Evolutionary conservation across 371 early-diverging fungal genomes (phyloP).

Genomic region (Syncephalastrum monosporum): DNA sequence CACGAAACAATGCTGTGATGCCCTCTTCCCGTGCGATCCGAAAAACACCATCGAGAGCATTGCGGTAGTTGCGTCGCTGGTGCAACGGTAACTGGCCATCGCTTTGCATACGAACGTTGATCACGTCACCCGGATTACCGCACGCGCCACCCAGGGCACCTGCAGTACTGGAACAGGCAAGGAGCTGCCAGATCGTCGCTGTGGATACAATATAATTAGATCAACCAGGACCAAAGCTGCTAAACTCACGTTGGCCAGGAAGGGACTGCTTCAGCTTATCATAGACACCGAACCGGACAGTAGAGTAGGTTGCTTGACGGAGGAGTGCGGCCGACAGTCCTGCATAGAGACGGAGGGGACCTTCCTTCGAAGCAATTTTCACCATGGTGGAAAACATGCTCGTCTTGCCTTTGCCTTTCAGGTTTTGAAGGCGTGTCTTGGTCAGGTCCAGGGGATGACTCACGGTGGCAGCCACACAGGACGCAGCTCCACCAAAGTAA

Average conservation of each 20-base stretch:
- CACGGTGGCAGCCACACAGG: constrained; percentile 57
- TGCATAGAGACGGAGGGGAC: constrained; percentile 49
- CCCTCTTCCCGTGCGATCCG: constrained; percentile 63
- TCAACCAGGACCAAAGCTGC: neutral
- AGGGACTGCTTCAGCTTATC: constrained; percentile 47
- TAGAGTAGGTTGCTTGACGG: constrained; percentile 71
- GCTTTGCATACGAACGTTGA: constrained; percentile 72
- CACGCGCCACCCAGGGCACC: constrained; percentile 66
- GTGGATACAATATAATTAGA: neutral
- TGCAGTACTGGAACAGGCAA: constrained; percentile 55
- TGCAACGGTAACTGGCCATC: constrained; percentile 62
- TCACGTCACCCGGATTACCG: constrained; percentile 77
- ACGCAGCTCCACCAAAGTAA: constrained; percentile 59
- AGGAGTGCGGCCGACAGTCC: constrained; percentile 65
- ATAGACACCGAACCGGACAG: constrained; percentile 67
- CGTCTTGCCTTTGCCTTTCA: constrained; percentile 22
- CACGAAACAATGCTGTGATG: constrained; percentile 49
- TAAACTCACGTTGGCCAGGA: neutral
- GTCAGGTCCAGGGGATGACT: constrained; percentile 73
- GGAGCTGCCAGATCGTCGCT: constrained; percentile 37
- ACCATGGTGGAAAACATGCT: constrained; percentile 44
- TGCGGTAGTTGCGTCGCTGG: constrained; percentile 58
- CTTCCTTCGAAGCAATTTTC: constrained; percentile 34
- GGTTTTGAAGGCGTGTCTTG: constrained; percentile 70
- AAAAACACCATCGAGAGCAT: constrained; percentile 65